Percentiles rank a stretch among this genome's conserved stretches.
Evolutionary conservation across 2,329 filamentous ascomycete species (phyloP).

Genomic region (Penicillium thymicola): DNA sequence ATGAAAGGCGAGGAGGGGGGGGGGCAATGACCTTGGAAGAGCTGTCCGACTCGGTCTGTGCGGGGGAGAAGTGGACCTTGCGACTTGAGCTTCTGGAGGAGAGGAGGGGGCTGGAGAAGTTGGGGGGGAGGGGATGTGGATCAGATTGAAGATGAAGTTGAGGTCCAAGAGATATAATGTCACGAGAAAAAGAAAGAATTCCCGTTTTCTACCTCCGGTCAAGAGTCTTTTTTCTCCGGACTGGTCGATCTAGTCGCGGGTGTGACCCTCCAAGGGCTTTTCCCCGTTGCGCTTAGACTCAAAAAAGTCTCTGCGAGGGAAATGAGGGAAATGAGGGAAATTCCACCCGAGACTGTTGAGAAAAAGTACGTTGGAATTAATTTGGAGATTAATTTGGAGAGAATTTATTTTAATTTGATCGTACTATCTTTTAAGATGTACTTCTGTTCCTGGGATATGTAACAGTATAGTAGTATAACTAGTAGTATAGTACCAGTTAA

Average conservation of each 20-base stretch:
- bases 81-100: neutral
- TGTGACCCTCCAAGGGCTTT: neutral
- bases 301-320: slow-evolving; percentile 1
- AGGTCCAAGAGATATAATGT: neutral
- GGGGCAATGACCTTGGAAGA: slow-evolving; percentile 14
- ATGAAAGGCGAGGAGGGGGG: slow-evolving; percentile 1
- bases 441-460: neutral
- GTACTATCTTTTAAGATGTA: too few species aligned
- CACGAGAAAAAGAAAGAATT: neutral
- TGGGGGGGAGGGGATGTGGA: neutral
- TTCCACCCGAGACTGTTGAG: slow-evolving; percentile 3
- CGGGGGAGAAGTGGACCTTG: slow-evolving; percentile 18
- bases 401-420: neutral
- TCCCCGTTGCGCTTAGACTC: neutral
- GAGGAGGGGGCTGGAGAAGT: neutral
- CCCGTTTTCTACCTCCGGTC: slow-evolving; percentile 6
- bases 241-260: slow-evolving; percentile 1
- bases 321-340: slow-evolving; percentile 8
- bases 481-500: neutral
- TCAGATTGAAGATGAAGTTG: neutral
- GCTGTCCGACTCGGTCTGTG: slow-evolving; percentile 25
- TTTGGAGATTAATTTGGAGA: too few species aligned
- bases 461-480: neutral
- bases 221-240: slow-evolving; percentile 4
- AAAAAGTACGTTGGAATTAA: neutral